Base-by-base conservation (phyloP, 768 basidiomycete genomes). In the Lentinula guzmanii region DNA sequence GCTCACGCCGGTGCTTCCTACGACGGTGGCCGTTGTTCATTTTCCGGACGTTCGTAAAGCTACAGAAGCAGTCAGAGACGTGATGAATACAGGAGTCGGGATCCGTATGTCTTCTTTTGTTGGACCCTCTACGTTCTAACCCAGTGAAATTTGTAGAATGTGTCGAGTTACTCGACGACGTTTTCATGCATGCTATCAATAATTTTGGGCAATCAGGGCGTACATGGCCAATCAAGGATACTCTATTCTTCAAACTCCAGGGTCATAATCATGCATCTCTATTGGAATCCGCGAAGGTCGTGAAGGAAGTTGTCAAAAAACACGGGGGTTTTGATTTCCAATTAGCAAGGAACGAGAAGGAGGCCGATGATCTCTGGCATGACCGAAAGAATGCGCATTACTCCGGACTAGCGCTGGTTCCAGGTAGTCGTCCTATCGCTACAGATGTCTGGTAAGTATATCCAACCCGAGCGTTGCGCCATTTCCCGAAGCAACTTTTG, bases 181-280 rank as follows among this genome's bases (percentile, higher is more conserved):
- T 78, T 48, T 85, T 86, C 71, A 88, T 92, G 82, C 71, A 76
- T 37, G 81, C 87, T 5, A 79, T 80, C 42, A 87, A 89, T 71
- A 74, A 75, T 48, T 81, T 75, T 60, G 84, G 83, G 65, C 78
- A 74, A 63, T 86, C 82, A 33, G 70, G 70, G 41, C 79, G 77
- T 43, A 79, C 79, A 62, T 92, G 86, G 73, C 81, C 82, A 0
- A 84, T 81, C 58, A 76, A 75, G 31, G 90, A 93, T 69, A 85
- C 82, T 21, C 78, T 96, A 10, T 92, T 93, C 76, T 90, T 96
- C 81, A 93, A 94, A 71, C 86, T 96, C 70, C 90, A 93, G 66
- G 90, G 90, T 10, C 80, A 86, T 8, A 82, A 86, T 1, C 74
- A 76, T 0, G 74, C 79, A 1, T 80, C 86, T 3, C 73, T 92